phyloP scores from a whole-genome alignment of 352 stramenopile genomes.

The Pythium guiyangense region DNA sequence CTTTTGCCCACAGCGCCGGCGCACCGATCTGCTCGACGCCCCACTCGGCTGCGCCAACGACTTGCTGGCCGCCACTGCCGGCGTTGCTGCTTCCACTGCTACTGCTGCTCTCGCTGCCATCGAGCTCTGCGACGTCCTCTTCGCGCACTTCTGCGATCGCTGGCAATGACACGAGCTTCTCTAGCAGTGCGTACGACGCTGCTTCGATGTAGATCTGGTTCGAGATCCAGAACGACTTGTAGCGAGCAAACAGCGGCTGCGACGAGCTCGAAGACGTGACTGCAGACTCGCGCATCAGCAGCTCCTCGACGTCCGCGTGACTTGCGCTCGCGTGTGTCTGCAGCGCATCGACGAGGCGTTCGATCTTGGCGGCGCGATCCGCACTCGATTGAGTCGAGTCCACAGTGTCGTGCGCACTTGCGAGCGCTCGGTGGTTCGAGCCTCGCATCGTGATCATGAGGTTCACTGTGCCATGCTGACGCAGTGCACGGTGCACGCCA shows the following conservation, averaged over 20 bases:
- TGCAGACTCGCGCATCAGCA: constrained; percentile 8
- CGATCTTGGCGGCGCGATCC: constrained; percentile 16
- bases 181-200: constrained; percentile 19
- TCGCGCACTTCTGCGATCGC: constrained; percentile 14
- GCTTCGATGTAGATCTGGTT: constrained; percentile 23
- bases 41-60: constrained; percentile 4
- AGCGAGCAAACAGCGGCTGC: constrained; percentile 12
- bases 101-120: not conserved
- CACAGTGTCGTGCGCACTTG: constrained; percentile 9
- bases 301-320: constrained; percentile 8
- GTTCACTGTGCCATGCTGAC: constrained; percentile 11
- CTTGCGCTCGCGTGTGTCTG: constrained; percentile 3
- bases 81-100: not conserved
- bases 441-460: constrained; percentile 21
- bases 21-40: constrained; percentile 13
- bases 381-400: not conserved
- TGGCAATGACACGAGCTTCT: constrained; percentile 15
- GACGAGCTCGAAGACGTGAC: not conserved
- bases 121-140: constrained; percentile 7
- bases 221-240: constrained; percentile 25
- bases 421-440: constrained; percentile 8
- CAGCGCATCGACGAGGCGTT: constrained; percentile 13
- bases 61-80: not conserved
- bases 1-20: constrained; percentile 7
- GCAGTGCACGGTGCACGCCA: constrained; percentile 19